These are phyloP conservation scores for Inga leiocalycina DNA, from an alignment of 306 rosid genomes.

Conservation along the genomic window DNA sequence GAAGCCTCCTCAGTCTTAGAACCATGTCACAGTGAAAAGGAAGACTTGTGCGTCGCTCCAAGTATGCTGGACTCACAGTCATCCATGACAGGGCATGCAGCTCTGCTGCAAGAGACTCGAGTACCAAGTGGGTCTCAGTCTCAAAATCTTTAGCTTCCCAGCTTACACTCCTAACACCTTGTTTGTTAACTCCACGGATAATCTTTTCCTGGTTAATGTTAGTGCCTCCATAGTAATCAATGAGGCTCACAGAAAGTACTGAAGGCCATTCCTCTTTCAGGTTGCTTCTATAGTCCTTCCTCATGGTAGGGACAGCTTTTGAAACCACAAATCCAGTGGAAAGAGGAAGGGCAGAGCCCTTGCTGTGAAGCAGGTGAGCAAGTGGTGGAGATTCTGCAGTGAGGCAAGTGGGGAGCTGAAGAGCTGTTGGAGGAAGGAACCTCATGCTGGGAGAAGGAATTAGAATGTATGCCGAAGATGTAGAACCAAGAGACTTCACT, in stretches of 20 bases:
- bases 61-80: slow-evolving; percentile 91
- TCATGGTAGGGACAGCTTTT: slow-evolving; percentile 89
- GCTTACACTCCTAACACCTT: slow-evolving; percentile 65
- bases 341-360: slow-evolving; percentile 93
- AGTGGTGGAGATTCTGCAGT: slow-evolving; percentile 98
- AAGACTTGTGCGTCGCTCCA: slow-evolving; percentile 84
- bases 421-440: slow-evolving; percentile 87
- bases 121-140: slow-evolving; percentile 75
- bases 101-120: slow-evolving; percentile 90
- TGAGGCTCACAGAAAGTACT: slow-evolving; percentile 79
- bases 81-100: slow-evolving; percentile 97
- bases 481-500: slow-evolving; percentile 94
- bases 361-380: slow-evolving; percentile 98
- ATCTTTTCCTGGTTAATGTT: slow-evolving; percentile 70
- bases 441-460: slow-evolving; percentile 98
- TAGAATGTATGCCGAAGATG: slow-evolving; percentile 75
- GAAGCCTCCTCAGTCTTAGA: slow-evolving; percentile 86
- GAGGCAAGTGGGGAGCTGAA: slow-evolving; percentile 97
- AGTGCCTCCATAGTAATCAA: slow-evolving; percentile 86
- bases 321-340: slow-evolving; percentile 92
- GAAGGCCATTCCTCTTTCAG: slow-evolving; percentile 96
- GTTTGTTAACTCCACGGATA: slow-evolving; percentile 61
- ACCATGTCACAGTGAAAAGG: slow-evolving; percentile 99
- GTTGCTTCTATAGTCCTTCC: slow-evolving; percentile 75
- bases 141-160: slow-evolving; percentile 81